phyloP scores from a whole-genome alignment of 768 basidiomycete genomes.

The Rhizopogon sp. region DNA sequence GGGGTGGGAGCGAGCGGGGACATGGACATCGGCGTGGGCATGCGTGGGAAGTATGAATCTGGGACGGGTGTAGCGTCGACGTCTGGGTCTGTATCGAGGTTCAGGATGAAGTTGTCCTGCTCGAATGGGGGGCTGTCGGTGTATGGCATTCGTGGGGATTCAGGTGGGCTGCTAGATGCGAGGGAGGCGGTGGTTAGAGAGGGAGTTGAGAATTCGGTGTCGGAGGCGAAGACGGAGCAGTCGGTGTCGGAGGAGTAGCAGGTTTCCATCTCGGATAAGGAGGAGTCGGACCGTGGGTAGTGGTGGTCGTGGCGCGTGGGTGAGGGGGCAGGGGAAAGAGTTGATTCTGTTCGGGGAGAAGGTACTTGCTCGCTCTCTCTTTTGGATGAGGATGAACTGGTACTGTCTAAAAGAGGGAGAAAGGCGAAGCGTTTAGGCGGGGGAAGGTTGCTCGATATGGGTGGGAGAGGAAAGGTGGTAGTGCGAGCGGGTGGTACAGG shows the following conservation, averaged over 20 bases:
- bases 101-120: not conserved
- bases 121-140: not conserved
- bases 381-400: not conserved
- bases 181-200: constrained; percentile 11
- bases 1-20: not conserved
- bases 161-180: constrained; percentile 8
- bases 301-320: not conserved
- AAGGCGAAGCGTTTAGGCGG: constrained; percentile 9
- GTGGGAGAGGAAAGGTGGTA: not conserved
- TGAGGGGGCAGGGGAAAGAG: not conserved
- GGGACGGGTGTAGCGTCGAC: not conserved
- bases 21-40: not conserved
- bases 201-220: constrained; percentile 8
- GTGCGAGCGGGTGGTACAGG: constrained; percentile 1
- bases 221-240: constrained; percentile 4
- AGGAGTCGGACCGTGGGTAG: not conserved
- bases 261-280: not conserved
- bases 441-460: constrained; percentile 1
- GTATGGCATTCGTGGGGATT: not conserved
- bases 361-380: not conserved
- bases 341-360: not conserved
- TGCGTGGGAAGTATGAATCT: constrained; percentile 4
- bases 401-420: constrained; percentile 7
- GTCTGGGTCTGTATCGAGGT: constrained; percentile 7
- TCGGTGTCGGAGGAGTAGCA: constrained; percentile 3